phyloP scores from a whole-genome alignment of 75 land plant genomes.

The Cryptomeria japonica region DNA sequence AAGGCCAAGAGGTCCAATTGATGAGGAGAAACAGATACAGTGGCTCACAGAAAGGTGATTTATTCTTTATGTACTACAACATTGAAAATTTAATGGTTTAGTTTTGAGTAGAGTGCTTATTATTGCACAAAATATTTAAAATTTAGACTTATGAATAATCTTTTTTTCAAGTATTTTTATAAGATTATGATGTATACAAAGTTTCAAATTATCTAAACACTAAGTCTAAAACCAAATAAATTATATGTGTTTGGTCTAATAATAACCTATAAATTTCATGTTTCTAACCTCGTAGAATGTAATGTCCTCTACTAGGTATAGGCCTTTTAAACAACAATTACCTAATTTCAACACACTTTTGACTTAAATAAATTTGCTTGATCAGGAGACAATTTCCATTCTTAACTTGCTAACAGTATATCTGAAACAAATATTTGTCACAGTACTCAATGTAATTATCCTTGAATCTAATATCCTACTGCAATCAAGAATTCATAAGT shows the following conservation, averaged over 20 bases:
- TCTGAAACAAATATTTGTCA: too few species aligned
- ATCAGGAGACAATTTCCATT: too few species aligned
- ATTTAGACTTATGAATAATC: not conserved
- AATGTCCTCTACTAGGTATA: too few species aligned
- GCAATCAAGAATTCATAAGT: too few species aligned
- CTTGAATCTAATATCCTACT: too few species aligned
- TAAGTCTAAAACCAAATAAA: not conserved
- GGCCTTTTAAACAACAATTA: not conserved
- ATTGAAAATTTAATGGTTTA: not conserved
- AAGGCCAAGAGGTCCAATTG: not conserved
- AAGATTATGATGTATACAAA: not conserved
- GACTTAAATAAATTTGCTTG: too few species aligned
- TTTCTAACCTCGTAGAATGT: too few species aligned
- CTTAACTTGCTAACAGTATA: too few species aligned
- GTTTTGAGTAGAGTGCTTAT: not conserved
- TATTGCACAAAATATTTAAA: not conserved
- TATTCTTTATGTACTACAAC: not conserved
- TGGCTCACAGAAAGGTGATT: constrained; percentile 23
- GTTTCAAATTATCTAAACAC: not conserved
- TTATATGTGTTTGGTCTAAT: not conserved
- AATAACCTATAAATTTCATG: not conserved
- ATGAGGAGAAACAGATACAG: constrained; percentile 37
- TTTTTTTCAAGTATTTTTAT: not conserved
- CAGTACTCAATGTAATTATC: too few species aligned
- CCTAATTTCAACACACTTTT: too few species aligned